Base-by-base conservation (phyloP, 805 yeast species). In the Zygoascus ofunaensis region DNA sequence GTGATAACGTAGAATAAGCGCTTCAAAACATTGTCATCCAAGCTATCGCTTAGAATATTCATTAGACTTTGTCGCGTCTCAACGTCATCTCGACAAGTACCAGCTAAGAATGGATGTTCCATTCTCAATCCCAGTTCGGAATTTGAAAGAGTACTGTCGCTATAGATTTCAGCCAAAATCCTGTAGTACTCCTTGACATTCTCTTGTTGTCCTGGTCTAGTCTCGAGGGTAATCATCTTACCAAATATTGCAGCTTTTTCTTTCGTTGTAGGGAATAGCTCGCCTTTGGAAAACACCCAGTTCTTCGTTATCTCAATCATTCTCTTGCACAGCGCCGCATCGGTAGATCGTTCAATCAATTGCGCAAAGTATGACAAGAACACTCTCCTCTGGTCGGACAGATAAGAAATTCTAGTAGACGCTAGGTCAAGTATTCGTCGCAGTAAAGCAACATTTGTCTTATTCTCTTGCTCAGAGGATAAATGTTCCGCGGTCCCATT, bases 101-200 rank as follows among this genome's bases (percentile, higher is more conserved):
- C 99, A 7, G 87, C 90, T 55, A 92, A 68, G 62, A 92, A 92
- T 22, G 97, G 94, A 61, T 89, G 97, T 60, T 92, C 99, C 85
- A 92, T 80, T 44, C 98, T 71, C 14, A 87, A 90, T 0, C 97
- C 87, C 23, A 92, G 72, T 57, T 92, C 99, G 1, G 95, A 80
- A 52, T 87, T 77, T 20, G 83, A 77, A 54, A 87, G 72, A 0
- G 80, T 68, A 36, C 82, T 80, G 51, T 85, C 87, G 51, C 82
- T 86, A 61, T 90, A 94, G 20, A 92, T 80, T 52, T 84, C 94
- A 24, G 89, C 79, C 50, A 94, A 82, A 22, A 92, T 84, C 54
- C 80, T 82, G 55, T 89, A 90, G 59, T 85, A 90, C 47, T 82
- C 80, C 51, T 79, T 79, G 1, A 84, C 76, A 5, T 85, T 75